Conservation (phyloP, 139 green algal genomes). For the Dunaliella primolecta region DNA sequence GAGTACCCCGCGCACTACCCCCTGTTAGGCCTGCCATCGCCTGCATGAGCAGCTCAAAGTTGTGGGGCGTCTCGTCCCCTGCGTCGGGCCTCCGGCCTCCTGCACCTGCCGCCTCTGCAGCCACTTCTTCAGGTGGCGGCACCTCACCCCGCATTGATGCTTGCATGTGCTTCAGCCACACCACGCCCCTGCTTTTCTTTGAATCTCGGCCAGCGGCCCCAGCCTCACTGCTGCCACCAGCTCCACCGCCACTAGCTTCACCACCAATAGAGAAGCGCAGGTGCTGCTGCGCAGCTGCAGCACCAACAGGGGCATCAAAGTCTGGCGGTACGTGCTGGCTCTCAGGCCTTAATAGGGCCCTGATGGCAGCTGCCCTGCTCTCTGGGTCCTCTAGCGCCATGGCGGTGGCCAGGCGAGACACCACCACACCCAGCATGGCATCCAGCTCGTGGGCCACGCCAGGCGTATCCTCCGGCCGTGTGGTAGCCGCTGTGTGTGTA, state of each 20-base stretch:
- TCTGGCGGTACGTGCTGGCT: background rate
- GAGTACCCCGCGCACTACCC: background rate
- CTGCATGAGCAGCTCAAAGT: background rate
- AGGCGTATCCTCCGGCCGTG: constrained; percentile 22
- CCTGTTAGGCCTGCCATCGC: background rate
- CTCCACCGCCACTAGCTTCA: too few species aligned
- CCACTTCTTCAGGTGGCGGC: background rate
- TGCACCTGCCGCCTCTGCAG: background rate
- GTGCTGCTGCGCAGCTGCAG: background rate
- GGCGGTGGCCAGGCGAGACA: constrained; percentile 14
- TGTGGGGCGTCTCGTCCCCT: background rate
- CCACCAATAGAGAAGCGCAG: too few species aligned
- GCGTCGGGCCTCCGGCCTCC: too few species aligned
- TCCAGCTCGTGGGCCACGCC: constrained; percentile 20
- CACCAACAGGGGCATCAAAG: background rate
- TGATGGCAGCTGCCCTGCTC: constrained; percentile 16
- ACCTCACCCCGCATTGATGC: background rate
- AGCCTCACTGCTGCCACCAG: too few species aligned
- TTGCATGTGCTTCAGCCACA: background rate
- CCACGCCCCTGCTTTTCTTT: too few species aligned
- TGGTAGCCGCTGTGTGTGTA: background rate
- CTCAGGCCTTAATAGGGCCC: background rate
- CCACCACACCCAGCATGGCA: constrained; percentile 23
- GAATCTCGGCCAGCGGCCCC: too few species aligned
- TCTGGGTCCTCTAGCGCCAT: constrained; percentile 11